These are phyloP conservation scores for Vanrija sp. DNA, from an alignment of 1,284 basidiomycete genomes.

Conservation along the genomic window DNA sequence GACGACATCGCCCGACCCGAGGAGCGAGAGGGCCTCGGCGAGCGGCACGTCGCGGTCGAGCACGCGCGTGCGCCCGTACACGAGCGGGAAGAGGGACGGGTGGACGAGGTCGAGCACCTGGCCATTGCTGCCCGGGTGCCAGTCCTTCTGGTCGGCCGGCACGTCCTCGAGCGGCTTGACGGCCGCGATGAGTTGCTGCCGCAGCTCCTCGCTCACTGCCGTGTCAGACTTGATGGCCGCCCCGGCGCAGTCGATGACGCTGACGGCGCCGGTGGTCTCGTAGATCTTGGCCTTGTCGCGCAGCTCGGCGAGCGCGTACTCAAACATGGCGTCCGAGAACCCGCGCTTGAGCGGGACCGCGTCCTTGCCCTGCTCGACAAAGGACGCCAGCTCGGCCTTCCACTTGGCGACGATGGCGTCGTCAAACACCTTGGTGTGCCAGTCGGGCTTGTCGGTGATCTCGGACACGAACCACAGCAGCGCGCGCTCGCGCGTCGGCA, in stretches of 20 bases:
- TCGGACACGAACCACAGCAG: conserved; percentile 11
- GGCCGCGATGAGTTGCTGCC: background rate
- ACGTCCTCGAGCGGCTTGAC: conserved; percentile 5
- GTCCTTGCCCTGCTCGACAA: background rate
- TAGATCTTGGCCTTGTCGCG: conserved; percentile 10
- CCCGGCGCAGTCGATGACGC: conserved; percentile 1
- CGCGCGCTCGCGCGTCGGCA: conserved; percentile 9
- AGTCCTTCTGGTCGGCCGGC: conserved; percentile 11
- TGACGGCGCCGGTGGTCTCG: background rate
- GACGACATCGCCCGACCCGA: conserved; percentile 1
- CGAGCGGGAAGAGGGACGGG: conserved; percentile 13
- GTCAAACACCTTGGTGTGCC: conserved; percentile 7
- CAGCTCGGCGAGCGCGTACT: conserved; percentile 10
- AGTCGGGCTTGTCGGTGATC: conserved; percentile 12
- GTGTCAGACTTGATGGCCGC: conserved; percentile 4
- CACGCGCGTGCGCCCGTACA: conserved; percentile 13
- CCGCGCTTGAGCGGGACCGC: background rate
- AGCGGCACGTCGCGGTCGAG: conserved; percentile 5
- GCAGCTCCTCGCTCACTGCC: background rate
- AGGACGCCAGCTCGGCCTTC: conserved; percentile 1
- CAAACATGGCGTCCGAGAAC: conserved; percentile 11
- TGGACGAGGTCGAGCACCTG: conserved; percentile 17
- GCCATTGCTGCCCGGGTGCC: conserved; percentile 14
- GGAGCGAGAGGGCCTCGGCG: background rate
- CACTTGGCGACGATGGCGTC: conserved; percentile 12